These are phyloP conservation scores for Crucihimalaya himalaica DNA, from an alignment of 345 rosid species.

Conservation along the genomic window DNA sequence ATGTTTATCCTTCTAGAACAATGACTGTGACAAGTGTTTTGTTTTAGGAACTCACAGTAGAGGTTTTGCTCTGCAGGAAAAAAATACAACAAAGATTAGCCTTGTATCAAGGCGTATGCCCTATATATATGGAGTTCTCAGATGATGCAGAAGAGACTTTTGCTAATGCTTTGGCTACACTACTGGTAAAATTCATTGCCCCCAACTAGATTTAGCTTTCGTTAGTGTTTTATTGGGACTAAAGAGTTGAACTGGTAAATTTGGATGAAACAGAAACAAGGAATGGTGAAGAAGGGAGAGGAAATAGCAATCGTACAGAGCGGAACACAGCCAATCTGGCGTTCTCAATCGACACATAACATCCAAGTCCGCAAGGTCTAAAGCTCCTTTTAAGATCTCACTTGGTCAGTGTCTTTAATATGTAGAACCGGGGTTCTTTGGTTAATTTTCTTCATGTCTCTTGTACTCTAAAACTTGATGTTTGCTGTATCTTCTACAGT, in stretches of 20 bases:
- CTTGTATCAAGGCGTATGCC: slow-evolving; percentile 93
- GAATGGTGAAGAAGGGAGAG: slow-evolving; percentile 94
- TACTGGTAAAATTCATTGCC: slow-evolving; percentile 52
- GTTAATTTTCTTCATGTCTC: slow-evolving; percentile 13
- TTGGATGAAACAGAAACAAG: slow-evolving; percentile 67
- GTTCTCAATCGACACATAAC: slow-evolving; percentile 92
- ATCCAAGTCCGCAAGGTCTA: slow-evolving; percentile 93
- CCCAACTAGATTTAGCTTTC: background rate
- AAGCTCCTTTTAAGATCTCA: slow-evolving; percentile 35
- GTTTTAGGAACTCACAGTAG: slow-evolving; percentile 23
- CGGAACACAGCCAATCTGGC: slow-evolving; percentile 94
- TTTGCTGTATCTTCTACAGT: slow-evolving; percentile 30
- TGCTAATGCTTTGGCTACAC: slow-evolving; percentile 63
- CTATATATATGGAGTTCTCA: slow-evolving; percentile 86
- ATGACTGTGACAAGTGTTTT: background rate
- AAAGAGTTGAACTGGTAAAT: slow-evolving; percentile 14
- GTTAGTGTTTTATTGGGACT: background rate
- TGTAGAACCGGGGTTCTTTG: slow-evolving; percentile 13
- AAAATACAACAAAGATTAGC: slow-evolving; percentile 87
- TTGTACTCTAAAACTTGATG: slow-evolving; percentile 24
- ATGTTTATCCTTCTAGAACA: background rate
- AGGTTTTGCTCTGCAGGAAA: slow-evolving; percentile 56
- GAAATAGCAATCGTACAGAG: slow-evolving; percentile 93
- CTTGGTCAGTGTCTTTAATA: slow-evolving; percentile 9
- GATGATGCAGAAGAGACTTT: slow-evolving; percentile 96